phyloP scores from a whole-genome alignment of 2,329 filamentous ascomycete species.

The Gremmenia infestans region DNA sequence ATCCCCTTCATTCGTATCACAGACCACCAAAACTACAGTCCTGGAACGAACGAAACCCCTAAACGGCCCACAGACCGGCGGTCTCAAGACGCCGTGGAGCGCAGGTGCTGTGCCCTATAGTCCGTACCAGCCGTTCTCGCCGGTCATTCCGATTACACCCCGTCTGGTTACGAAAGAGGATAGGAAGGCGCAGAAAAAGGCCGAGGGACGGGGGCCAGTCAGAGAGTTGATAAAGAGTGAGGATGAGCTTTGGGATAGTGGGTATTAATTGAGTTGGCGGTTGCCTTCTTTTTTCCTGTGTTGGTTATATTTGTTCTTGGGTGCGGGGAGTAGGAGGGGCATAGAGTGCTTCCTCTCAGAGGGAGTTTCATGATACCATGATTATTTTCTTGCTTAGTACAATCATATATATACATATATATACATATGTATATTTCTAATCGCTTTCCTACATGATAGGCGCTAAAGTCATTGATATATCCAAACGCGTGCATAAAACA shows the following conservation, averaged over 20 bases:
- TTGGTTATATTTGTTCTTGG: no score
- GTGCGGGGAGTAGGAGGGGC: no score
- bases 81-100: slow-evolving; percentile 57
- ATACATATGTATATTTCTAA: no score
- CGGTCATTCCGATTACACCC: slow-evolving; percentile 72
- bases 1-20: slow-evolving; percentile 42
- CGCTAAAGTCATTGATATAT: no score
- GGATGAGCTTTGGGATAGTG: slow-evolving; percentile 56
- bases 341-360: no score
- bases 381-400: no score
- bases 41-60: slow-evolving; percentile 51
- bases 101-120: slow-evolving; percentile 64
- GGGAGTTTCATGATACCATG: no score
- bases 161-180: slow-evolving; percentile 66
- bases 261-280: slow-evolving; percentile 18
- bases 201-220: slow-evolving; percentile 59
- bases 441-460: no score
- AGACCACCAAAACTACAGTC: slow-evolving; percentile 57
- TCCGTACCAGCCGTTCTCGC: slow-evolving; percentile 75
- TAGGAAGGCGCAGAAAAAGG: slow-evolving; percentile 61
- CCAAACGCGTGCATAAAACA: no score
- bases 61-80: slow-evolving; percentile 44
- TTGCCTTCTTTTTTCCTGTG: no score
- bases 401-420: no score
- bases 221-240: slow-evolving; percentile 55